Evolutionary conservation across 169 alveolate genomes (phyloP), one percentile per base, ranked within the genome.

Genomic region (Cryptosporidium ryanae): DNA sequence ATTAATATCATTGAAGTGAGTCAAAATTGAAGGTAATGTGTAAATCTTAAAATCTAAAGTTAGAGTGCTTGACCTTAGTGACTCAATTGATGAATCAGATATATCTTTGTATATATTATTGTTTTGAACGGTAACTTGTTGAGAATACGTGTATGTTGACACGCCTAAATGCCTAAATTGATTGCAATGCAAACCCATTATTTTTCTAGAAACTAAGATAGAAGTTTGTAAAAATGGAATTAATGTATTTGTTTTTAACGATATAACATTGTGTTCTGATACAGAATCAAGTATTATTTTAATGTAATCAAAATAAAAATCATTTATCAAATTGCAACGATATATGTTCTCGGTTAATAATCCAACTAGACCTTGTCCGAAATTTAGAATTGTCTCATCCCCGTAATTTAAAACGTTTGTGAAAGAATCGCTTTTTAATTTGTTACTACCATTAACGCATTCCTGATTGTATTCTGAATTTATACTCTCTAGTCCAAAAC

Each of bases 341-440:
- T 70, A 70, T 15, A 70, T 70, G 66, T 70, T 70, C 17, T 70
- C 84, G 15, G 44, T 50, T 8, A 70, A 66, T 21, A 70, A 18
- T 1, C 68, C 66, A 13, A 66, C 55, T 12, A 70, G 54, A 32
- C 21, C 55, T 25, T 23, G 34, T 25, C 84, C 84, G 17, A 52
- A 55, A 29, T 55, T 70, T 2, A 27, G 17, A 31, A 70, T 17
- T 13, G 54, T 29, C n/a, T 70, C 84, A 13, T 70, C 84, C 29
- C 84, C 84, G n/a, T 54, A 18, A 15, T 70, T 64, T n/a, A 70
- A n/a, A 4, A 70, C 54, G 8, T 10, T 38, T 6, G 8, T 38
- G 8, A 38, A 38, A 38, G 46, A 38, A 38, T 38, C 8, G 46
- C 8, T 38, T 38, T 38, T 38, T 1, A 38, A 38, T 38, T 38